Percentiles rank a stretch among this genome's conserved stretches.
These are phyloP conservation scores for Liquidambar formosana DNA, from an alignment of 164 flowering plant species.

Conservation along the genomic window DNA sequence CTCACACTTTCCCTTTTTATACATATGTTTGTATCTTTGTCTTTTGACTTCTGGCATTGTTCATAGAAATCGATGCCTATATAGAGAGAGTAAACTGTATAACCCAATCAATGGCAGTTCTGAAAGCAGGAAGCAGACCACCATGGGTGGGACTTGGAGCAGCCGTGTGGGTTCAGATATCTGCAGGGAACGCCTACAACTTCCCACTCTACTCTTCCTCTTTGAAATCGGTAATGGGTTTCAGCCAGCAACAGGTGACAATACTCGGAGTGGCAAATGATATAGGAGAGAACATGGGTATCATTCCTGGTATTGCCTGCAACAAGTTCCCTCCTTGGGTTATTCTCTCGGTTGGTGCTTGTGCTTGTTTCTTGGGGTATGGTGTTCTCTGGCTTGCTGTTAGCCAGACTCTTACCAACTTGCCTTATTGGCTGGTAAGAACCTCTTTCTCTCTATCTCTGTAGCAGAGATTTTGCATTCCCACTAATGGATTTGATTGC, in stretches of 20 bases:
- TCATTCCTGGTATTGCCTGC: constrained; percentile 53
- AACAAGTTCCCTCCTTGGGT: constrained; percentile 60
- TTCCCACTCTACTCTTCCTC: constrained; percentile 50
- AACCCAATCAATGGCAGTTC: too few species aligned
- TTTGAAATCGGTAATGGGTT: constrained; percentile 53
- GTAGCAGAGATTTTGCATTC: background rate
- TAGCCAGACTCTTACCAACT: constrained; percentile 25
- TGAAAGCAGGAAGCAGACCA: constrained; percentile 37
- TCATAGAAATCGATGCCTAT: too few species aligned
- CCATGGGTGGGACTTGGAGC: constrained; percentile 60
- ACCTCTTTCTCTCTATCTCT: background rate
- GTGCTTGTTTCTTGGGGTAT: constrained; percentile 45
- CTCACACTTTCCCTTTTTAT: too few species aligned
- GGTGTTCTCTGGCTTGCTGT: constrained; percentile 63
- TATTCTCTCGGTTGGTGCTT: constrained; percentile 39
- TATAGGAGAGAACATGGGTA: constrained; percentile 54
- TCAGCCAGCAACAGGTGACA: constrained; percentile 50
- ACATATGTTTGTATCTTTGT: too few species aligned
- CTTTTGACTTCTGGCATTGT: too few species aligned
- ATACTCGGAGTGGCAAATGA: constrained; percentile 66
- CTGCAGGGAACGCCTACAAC: constrained; percentile 43
- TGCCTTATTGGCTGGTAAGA: constrained; percentile 57
- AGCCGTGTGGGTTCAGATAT: constrained; percentile 50
- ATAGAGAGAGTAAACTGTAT: too few species aligned
- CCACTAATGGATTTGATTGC: background rate